Conservation (phyloP, 176 grass and related monocot species). For the Puccinellia tenuiflora region DNA sequence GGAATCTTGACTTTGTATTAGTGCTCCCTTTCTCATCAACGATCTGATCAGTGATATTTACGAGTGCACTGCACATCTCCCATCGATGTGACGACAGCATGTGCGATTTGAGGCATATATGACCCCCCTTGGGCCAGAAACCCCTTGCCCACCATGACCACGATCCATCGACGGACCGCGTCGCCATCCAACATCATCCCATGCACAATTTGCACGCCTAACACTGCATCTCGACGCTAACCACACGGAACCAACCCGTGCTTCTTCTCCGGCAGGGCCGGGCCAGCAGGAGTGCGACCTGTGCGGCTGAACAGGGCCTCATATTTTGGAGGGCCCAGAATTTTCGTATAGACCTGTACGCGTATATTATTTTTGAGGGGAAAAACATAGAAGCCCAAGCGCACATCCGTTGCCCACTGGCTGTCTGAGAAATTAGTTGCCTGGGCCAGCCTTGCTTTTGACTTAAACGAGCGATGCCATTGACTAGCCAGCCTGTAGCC, state of each 20-base stretch:
- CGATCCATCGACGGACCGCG: neutral
- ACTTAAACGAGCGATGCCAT: no score
- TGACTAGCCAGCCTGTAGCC: no score
- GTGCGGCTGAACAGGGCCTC: no score
- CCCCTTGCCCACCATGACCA: neutral
- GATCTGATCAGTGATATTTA: neutral
- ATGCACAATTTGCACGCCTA: neutral
- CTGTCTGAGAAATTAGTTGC: no score
- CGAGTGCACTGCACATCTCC: neutral
- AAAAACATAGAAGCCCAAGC: no score
- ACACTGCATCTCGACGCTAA: neutral
- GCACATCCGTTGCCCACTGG: no score
- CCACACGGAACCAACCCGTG: neutral
- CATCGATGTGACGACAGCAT: neutral
- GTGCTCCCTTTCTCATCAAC: no score
- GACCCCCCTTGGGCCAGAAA: neutral
- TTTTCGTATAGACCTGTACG: no score
- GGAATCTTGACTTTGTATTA: neutral
- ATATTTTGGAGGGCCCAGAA: no score
- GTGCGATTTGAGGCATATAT: neutral
- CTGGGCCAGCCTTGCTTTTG: no score
- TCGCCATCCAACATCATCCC: neutral
- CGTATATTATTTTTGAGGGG: no score
- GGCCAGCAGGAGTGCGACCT: no score
- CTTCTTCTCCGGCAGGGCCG: neutral